Conservation (phyloP, 169 alveolate species). For the Perkinsus chesapeaki region DNA sequence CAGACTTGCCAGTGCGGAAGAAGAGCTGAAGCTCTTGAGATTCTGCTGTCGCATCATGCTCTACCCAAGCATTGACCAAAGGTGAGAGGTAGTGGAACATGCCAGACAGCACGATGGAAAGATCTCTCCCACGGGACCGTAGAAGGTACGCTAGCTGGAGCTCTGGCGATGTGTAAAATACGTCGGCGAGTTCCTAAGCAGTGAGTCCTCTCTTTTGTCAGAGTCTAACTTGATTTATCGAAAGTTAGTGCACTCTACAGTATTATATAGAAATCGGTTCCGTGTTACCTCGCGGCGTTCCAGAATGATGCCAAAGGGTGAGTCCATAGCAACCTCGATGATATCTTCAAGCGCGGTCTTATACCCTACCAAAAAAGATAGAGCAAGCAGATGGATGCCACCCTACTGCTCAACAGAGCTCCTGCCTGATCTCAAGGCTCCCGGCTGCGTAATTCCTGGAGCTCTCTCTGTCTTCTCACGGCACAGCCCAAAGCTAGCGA, state of each 20-base stretch:
- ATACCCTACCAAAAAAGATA: not conserved
- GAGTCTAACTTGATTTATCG: too few species aligned
- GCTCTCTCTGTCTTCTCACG: not conserved
- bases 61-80: not conserved
- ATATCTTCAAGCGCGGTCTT: not conserved
- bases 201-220: too few species aligned
- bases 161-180: not conserved
- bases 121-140: not conserved
- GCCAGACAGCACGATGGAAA: not conserved
- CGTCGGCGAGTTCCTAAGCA: not conserved
- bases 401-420: not conserved
- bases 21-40: not conserved
- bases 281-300: not conserved
- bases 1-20: not conserved
- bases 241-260: not conserved
- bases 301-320: not conserved
- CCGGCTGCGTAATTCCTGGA: not conserved
- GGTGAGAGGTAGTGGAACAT: not conserved
- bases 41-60: not conserved
- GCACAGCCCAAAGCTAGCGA: not conserved
- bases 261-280: not conserved
- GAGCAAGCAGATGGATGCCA: not conserved
- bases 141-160: not conserved
- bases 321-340: not conserved
- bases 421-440: not conserved